A percentile compares a stretch with the other conserved stretches of the same genome.
Conservation (phyloP, 495 filamentous ascomycete genomes). For the Zalerion maritima region DNA sequence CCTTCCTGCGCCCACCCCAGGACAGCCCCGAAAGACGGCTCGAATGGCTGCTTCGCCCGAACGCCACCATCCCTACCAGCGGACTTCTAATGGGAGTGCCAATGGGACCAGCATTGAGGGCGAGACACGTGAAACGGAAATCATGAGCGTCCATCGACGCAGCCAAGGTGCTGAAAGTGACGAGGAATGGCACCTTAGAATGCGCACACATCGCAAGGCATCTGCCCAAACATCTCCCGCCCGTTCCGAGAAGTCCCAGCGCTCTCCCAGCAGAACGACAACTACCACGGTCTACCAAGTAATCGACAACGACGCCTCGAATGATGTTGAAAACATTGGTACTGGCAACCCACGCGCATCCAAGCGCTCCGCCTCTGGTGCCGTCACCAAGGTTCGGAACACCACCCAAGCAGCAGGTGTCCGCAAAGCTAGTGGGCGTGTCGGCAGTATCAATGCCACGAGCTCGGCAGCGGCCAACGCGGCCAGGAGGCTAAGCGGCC, state of each 20-base stretch:
- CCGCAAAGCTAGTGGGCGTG: conserved; percentile 80
- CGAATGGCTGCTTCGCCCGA: no score
- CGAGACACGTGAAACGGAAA: conserved; percentile 21
- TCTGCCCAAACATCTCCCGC: conserved; percentile 22
- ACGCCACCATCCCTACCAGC: conserved; percentile 38
- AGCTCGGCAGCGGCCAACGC: conserved; percentile 13
- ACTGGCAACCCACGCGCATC: conserved; percentile 37
- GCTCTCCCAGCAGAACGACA: conserved; percentile 45
- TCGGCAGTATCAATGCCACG: conserved; percentile 55
- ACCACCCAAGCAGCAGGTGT: conserved; percentile 53
- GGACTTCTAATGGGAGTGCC: no score
- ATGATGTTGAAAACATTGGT: conserved; percentile 39
- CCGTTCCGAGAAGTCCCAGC: conserved; percentile 35
- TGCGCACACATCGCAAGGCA: conserved; percentile 47
- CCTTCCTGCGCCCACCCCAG: conserved; percentile 86
- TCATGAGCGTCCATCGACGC: conserved; percentile 33
- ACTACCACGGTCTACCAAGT: conserved; percentile 42
- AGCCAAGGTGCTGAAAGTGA: conserved; percentile 54
- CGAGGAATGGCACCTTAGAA: conserved; percentile 60
- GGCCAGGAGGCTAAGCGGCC: no score
- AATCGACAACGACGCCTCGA: conserved; percentile 39
- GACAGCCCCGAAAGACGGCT: conserved; percentile 83
- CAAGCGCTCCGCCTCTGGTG: conserved; percentile 45
- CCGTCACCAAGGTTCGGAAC: conserved; percentile 61
- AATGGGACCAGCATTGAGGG: no score